phyloP scores from a whole-genome alignment of 1,284 basidiomycete genomes.

The Mycena sp. region DNA sequence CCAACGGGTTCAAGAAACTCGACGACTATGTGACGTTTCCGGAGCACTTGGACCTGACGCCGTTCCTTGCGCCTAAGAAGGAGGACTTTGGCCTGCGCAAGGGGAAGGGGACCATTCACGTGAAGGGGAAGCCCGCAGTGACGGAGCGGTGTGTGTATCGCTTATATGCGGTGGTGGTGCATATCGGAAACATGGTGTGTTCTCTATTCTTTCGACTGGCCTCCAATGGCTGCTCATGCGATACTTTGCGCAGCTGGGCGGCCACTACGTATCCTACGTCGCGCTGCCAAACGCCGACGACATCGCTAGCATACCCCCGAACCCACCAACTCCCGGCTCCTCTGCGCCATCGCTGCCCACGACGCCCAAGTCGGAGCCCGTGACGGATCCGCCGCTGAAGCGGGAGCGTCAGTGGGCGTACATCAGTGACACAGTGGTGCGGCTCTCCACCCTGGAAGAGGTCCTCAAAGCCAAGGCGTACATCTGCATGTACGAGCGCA shows the following conservation, averaged over 20 bases:
- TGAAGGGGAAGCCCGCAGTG: constrained; percentile 42
- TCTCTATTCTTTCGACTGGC: neutral
- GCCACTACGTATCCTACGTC: constrained; percentile 86
- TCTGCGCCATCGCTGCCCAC: constrained; percentile 19
- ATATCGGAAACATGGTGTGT: constrained; percentile 87
- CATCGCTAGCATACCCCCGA: constrained; percentile 1
- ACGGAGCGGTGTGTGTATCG: constrained; percentile 74
- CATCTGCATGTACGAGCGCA: constrained; percentile 87
- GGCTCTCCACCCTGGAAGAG: constrained; percentile 84
- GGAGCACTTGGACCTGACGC: constrained; percentile 83
- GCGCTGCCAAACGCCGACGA: constrained; percentile 58
- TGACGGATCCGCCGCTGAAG: constrained; percentile 18
- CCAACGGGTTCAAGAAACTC: constrained; percentile 81
- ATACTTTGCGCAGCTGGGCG: constrained; percentile 67
- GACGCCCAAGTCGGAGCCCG: constrained; percentile 29
- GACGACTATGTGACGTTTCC: constrained; percentile 93
- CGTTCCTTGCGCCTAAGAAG: constrained; percentile 85
- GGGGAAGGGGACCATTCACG: constrained; percentile 47
- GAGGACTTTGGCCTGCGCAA: constrained; percentile 69
- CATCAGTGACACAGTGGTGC: constrained; percentile 86
- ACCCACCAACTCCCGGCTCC: constrained; percentile 30
- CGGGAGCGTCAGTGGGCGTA: constrained; percentile 84
- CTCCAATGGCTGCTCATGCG: constrained; percentile 17
- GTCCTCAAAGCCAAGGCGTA: constrained; percentile 92
- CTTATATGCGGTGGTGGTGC: constrained; percentile 88